phyloP scores from a whole-genome alignment of 1,284 basidiomycete species.

The Quambalaria eucalypti region DNA sequence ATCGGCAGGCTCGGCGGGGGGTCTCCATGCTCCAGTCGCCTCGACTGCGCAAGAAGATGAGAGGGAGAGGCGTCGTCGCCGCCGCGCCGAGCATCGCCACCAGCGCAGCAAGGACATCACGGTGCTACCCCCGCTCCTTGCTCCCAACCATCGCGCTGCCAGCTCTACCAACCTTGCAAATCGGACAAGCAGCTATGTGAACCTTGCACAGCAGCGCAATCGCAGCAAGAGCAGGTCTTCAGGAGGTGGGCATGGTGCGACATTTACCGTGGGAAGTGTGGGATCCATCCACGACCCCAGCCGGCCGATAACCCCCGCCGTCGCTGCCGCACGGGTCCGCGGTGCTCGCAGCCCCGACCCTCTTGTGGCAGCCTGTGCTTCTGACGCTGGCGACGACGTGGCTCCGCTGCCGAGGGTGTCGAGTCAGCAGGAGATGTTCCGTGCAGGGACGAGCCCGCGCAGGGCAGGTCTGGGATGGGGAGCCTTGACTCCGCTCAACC shows the following conservation, averaged over 20 bases:
- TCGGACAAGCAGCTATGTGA: slow-evolving; percentile 7
- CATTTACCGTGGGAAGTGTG: slow-evolving; percentile 21
- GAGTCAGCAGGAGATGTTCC: not conserved
- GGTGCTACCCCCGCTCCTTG: slow-evolving; percentile 31
- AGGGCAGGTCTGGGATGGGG: slow-evolving; percentile 34
- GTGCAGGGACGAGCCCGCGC: slow-evolving; percentile 26
- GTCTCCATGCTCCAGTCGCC: not conserved
- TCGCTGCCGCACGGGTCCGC: not conserved
- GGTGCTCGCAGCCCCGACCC: not conserved
- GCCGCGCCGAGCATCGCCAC: slow-evolving; percentile 11
- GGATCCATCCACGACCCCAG: slow-evolving; percentile 5
- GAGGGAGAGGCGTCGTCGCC: slow-evolving; percentile 12
- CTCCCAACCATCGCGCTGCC: slow-evolving; percentile 18
- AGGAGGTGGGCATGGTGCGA: slow-evolving; percentile 16
- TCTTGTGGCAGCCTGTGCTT: not conserved
- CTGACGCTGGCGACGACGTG: not conserved
- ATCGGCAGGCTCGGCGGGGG: not conserved
- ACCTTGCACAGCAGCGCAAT: not conserved
- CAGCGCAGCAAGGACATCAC: slow-evolving; percentile 31
- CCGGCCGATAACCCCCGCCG: not conserved
- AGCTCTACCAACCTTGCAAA: slow-evolving; percentile 27
- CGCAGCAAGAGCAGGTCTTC: slow-evolving; percentile 2
- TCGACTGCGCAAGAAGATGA: slow-evolving; percentile 16
- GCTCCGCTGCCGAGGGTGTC: not conserved
- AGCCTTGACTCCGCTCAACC: slow-evolving; percentile 26